These are phyloP conservation scores for Diaporthe citri DNA, from an alignment of 2,329 filamentous ascomycete species.

Conservation along the genomic window DNA sequence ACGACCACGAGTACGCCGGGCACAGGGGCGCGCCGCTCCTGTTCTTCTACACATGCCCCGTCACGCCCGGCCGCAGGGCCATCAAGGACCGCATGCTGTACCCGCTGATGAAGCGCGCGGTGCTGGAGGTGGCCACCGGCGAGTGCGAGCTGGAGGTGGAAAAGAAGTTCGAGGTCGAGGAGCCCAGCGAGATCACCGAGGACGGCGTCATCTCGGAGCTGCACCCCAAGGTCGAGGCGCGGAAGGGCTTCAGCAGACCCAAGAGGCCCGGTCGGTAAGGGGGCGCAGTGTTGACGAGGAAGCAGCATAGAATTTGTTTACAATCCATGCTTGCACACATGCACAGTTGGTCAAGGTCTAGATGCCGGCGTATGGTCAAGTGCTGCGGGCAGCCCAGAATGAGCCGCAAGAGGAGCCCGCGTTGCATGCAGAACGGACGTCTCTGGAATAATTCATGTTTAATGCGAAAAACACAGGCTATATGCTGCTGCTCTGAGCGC, in stretches of 20 bases:
- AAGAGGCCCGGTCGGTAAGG: slow-evolving; percentile 79
- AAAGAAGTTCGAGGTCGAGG: slow-evolving; percentile 78
- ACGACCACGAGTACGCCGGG: slow-evolving; percentile 68
- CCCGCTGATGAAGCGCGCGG: slow-evolving; percentile 76
- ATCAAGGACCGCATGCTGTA: slow-evolving; percentile 91
- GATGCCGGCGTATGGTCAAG: not conserved
- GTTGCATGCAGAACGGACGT: not conserved
- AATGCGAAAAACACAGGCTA: slow-evolving; percentile 16
- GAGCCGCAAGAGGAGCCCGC: not conserved
- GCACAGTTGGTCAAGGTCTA: not conserved
- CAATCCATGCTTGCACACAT: not conserved
- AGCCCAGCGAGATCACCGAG: slow-evolving; percentile 79
- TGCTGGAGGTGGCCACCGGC: slow-evolving; percentile 73
- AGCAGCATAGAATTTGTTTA: not conserved
- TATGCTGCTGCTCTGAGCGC: slow-evolving; percentile 27
- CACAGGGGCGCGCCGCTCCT: slow-evolving; percentile 70
- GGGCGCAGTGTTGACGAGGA: not conserved
- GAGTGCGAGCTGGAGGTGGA: slow-evolving; percentile 75
- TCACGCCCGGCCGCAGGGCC: slow-evolving; percentile 71
- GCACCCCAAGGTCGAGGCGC: slow-evolving; percentile 74
- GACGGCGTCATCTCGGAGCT: slow-evolving; percentile 74
- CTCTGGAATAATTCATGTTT: not conserved
- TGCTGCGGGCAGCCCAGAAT: not conserved
- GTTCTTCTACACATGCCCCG: slow-evolving; percentile 87
- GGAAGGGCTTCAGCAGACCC: slow-evolving; percentile 80